phyloP scores from a whole-genome alignment of 1,284 basidiomycete species.

The Naganishia cerealis region DNA sequence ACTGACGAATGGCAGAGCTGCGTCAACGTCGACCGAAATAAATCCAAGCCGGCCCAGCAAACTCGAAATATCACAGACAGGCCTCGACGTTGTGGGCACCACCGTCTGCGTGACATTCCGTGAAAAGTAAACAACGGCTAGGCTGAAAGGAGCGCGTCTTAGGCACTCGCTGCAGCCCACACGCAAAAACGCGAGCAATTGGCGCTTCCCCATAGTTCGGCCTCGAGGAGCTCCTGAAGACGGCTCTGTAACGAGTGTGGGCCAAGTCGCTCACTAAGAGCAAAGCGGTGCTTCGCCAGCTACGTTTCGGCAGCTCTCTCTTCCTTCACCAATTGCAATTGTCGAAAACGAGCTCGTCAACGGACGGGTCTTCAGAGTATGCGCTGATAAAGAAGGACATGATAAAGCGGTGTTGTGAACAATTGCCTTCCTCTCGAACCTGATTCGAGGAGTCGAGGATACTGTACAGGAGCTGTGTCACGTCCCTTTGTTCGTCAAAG shows the following conservation, averaged over 20 bases:
- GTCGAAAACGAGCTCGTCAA: too few species aligned
- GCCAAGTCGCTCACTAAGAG: constrained; percentile 1
- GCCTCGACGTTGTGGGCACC: constrained; percentile 11
- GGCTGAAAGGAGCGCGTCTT: constrained; percentile 4
- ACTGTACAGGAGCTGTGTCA: too few species aligned
- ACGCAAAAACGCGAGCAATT: neutral
- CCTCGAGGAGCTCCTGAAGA: neutral
- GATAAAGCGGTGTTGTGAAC: too few species aligned
- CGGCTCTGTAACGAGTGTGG: neutral
- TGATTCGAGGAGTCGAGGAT: too few species aligned
- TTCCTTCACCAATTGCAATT: too few species aligned
- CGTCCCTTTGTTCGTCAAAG: too few species aligned
- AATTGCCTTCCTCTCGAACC: too few species aligned
- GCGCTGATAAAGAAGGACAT: too few species aligned
- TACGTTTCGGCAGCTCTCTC: too few species aligned
- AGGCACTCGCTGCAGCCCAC: too few species aligned
- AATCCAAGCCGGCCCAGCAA: constrained; percentile 22
- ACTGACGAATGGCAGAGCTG: neutral
- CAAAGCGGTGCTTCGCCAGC: too few species aligned
- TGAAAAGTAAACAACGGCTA: constrained; percentile 18
- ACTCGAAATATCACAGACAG: constrained; percentile 9
- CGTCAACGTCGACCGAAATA: constrained; percentile 19
- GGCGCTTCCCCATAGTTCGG: constrained; percentile 5
- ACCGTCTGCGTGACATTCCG: neutral
- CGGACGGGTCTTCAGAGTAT: too few species aligned